A percentile compares a stretch with the other conserved stretches of the same genome.
These are phyloP conservation scores for Cutaneotrichosporon dermatis DNA, from an alignment of 1,284 basidiomycete species.

Conservation along the genomic window DNA sequence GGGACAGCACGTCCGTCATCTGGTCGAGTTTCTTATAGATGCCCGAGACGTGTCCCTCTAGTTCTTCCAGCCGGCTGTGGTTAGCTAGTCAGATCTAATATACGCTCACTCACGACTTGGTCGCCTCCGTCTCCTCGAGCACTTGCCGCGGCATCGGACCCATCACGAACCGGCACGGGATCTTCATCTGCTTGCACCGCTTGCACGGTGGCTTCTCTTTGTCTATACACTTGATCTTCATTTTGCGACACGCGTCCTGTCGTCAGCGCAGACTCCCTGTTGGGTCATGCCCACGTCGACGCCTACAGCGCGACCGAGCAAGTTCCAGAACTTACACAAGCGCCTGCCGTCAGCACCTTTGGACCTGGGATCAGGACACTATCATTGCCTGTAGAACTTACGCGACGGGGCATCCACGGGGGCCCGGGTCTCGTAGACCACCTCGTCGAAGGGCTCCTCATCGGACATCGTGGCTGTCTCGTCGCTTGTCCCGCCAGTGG, in stretches of 20 bases:
- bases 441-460: not conserved
- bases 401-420: not conserved
- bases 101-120: not conserved
- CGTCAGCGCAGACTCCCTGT: not conserved
- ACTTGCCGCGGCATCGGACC: conserved; percentile 21
- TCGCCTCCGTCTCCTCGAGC: conserved; percentile 8
- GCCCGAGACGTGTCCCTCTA: conserved; percentile 16
- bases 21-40: conserved; percentile 19
- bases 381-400: not conserved
- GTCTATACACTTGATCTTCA: conserved; percentile 26
- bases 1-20: conserved; percentile 3
- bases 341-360: not conserved
- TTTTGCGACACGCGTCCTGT: conserved; percentile 21
- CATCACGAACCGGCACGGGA: conserved; percentile 22
- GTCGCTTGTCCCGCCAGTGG: too few species aligned
- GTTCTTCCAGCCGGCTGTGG: conserved; percentile 9
- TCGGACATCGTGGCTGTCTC: not conserved
- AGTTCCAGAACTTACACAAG: not conserved
- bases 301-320: too few species aligned
- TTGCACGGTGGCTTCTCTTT: conserved; percentile 29
- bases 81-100: not conserved
- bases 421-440: not conserved
- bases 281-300: too few species aligned
- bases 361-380: too few species aligned
- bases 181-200: conserved; percentile 21